Conservation (phyloP, 176 grass and related monocot genomes). For the Hordeum marinum region DNA sequence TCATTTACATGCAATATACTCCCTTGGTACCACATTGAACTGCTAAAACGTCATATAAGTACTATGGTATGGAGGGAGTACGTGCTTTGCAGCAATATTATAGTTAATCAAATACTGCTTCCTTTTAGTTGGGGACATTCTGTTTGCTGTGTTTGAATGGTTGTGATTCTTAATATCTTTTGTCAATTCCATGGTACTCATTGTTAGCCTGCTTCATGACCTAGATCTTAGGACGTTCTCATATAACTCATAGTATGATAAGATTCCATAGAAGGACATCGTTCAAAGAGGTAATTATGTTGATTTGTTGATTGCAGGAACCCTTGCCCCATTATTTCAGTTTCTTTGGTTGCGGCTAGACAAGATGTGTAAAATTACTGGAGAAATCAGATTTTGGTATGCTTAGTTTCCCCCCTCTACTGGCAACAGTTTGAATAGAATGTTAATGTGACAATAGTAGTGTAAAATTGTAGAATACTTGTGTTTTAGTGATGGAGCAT, state of each 20-base stretch:
- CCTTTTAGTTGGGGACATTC: not conserved
- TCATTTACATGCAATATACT: too few relatives aligned
- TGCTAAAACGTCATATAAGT: too few relatives aligned
- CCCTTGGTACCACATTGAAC: too few relatives aligned
- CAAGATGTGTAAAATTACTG: slow-evolving; percentile 44
- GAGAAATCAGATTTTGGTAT: slow-evolving; percentile 53
- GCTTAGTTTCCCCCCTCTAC: slow-evolving; percentile 15
- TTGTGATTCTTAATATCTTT: not conserved
- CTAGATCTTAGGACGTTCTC: not conserved
- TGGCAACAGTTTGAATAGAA: slow-evolving; percentile 27
- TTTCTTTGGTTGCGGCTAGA: slow-evolving; percentile 38
- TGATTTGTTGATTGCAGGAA: slow-evolving; percentile 28
- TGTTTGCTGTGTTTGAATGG: not conserved
- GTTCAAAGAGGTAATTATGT: not conserved
- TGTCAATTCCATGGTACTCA: not conserved
- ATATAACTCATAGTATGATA: not conserved
- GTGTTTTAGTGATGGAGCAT: slow-evolving; percentile 37
- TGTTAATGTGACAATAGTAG: slow-evolving; percentile 40
- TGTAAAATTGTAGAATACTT: slow-evolving; percentile 43
- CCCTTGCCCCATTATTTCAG: slow-evolving; percentile 9
- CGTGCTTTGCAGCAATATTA: not conserved
- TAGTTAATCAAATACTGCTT: not conserved
- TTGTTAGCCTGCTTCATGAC: not conserved
- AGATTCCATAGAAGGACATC: not conserved
- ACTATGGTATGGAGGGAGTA: too few relatives aligned